phyloP scores from a whole-genome alignment of 2,329 filamentous ascomycete genomes.

The Hypoxylon sp. region DNA sequence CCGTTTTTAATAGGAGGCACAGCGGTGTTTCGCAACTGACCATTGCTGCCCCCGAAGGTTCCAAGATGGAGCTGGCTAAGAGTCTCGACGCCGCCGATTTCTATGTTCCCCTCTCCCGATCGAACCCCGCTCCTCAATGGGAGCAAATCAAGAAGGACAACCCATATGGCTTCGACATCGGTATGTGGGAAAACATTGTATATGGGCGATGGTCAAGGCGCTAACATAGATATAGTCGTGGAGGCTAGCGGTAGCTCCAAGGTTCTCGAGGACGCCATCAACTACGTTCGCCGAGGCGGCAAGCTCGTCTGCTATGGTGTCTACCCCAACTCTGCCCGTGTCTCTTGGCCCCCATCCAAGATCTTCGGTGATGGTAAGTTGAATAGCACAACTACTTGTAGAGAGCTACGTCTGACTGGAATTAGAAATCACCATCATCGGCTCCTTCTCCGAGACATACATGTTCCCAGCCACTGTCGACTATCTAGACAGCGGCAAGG shows the following conservation, averaged over 20 bases:
- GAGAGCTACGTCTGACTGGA: slow-evolving; percentile 51
- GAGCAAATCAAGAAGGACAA: slow-evolving; percentile 73
- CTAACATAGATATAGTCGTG: slow-evolving; percentile 62
- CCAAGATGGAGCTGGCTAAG: slow-evolving; percentile 79
- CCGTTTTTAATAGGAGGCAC: slow-evolving; percentile 53
- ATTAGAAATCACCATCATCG: slow-evolving; percentile 79
- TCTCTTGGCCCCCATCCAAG: slow-evolving; percentile 79
- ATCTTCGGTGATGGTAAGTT: slow-evolving; percentile 69
- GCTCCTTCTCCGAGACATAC: slow-evolving; percentile 80
- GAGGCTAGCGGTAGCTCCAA: slow-evolving; percentile 79
- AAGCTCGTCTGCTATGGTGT: slow-evolving; percentile 82
- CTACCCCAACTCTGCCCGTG: slow-evolving; percentile 73
- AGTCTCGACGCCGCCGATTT: slow-evolving; percentile 68
- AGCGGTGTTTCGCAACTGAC: slow-evolving; percentile 80
- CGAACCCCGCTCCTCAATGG: slow-evolving; percentile 72
- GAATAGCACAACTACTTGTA: not conserved
- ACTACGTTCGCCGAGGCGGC: slow-evolving; percentile 79
- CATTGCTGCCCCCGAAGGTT: slow-evolving; percentile 76
- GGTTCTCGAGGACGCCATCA: slow-evolving; percentile 78
- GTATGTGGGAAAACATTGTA: slow-evolving; percentile 49
- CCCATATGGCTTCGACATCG: slow-evolving; percentile 81
- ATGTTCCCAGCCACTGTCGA: slow-evolving; percentile 73
- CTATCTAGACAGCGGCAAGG: slow-evolving; percentile 71
- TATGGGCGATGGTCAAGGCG: not conserved
- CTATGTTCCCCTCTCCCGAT: slow-evolving; percentile 69